phyloP scores from a whole-genome alignment of 2,329 filamentous ascomycete genomes.

The Lasiodiplodia citricola region DNA sequence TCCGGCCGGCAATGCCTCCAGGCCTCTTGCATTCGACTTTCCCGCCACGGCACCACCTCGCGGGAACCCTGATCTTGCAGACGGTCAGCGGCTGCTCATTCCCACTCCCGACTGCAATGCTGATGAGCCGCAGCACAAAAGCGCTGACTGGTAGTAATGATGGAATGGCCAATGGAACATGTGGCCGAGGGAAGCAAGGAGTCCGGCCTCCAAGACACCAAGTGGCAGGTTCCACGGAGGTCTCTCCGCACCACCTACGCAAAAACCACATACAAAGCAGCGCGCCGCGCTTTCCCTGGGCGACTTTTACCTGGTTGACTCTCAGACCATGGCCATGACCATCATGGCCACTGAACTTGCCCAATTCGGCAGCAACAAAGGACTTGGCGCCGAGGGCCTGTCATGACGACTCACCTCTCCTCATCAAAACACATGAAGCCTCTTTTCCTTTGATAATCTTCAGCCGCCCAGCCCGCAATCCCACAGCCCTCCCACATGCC shows the following conservation, averaged over 20 bases:
- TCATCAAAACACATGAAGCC: neutral
- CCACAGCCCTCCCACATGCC: slow-evolving; percentile 4
- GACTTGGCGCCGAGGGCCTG: slow-evolving; percentile 12
- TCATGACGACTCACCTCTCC: slow-evolving; percentile 3
- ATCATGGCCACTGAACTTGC: neutral
- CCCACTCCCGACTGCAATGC: neutral
- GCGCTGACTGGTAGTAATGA: neutral
- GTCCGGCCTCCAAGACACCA: neutral
- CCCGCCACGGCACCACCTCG: neutral
- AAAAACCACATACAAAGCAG: neutral
- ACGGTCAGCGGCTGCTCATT: neutral
- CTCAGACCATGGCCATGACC: neutral
- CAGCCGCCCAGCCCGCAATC: neutral
- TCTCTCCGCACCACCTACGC: neutral
- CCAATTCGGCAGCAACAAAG: slow-evolving; percentile 22
- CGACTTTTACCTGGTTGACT: neutral
- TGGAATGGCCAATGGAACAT: neutral
- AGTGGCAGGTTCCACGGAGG: neutral
- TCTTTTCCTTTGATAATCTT: neutral
- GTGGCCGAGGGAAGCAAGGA: neutral
- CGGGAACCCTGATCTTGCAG: neutral
- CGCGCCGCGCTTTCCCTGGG: neutral
- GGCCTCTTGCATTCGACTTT: neutral
- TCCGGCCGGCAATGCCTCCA: too few relatives aligned
- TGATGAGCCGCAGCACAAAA: neutral